phyloP scores from a whole-genome alignment of 176 grass and related monocot genomes.

The Otatea glauca region DNA sequence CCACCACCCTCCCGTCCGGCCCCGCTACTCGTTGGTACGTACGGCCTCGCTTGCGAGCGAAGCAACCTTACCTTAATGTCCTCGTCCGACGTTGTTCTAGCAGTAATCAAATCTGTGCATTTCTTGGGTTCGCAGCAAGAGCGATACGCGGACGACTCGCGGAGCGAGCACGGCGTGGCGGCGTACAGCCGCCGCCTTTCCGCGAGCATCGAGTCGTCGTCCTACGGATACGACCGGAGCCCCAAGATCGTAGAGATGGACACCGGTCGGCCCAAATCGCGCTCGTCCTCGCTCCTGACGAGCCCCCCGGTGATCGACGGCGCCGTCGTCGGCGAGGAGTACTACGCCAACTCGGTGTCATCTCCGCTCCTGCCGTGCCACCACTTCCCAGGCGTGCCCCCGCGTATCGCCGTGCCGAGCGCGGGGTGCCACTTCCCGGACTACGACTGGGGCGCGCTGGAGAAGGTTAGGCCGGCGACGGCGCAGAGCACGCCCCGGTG shows the following conservation, averaged over 20 bases:
- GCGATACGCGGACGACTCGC: slow-evolving; percentile 70
- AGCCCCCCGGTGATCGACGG: slow-evolving; percentile 46
- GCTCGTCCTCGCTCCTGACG: slow-evolving; percentile 71
- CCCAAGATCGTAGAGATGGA: slow-evolving; percentile 98
- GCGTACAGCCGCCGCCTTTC: slow-evolving; percentile 77
- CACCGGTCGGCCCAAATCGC: slow-evolving; percentile 65
- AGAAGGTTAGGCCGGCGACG: slow-evolving; percentile 70
- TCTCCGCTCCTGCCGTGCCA: slow-evolving; percentile 53
- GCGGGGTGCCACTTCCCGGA: slow-evolving; percentile 56
- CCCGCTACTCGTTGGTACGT: slow-evolving; percentile 68
- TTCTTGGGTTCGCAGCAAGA: slow-evolving; percentile 68
- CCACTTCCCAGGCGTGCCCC: slow-evolving; percentile 31
- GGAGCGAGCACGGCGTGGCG: slow-evolving; percentile 65
- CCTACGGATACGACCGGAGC: slow-evolving; percentile 69
- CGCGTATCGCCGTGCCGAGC: slow-evolving; percentile 61
- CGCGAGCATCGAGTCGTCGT: slow-evolving; percentile 73
- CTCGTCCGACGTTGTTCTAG: background rate
- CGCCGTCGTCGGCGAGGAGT: slow-evolving; percentile 29
- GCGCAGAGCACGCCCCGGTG: slow-evolving; percentile 84
- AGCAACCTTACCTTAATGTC: background rate
- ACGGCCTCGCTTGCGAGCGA: background rate
- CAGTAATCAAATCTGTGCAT: background rate
- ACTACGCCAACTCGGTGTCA: slow-evolving; percentile 50
- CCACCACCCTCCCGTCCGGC: slow-evolving; percentile 49
- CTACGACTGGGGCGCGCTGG: slow-evolving; percentile 53